Conservation (phyloP, 2,329 filamentous ascomycete species). For the Epicoccum nigrum region DNA sequence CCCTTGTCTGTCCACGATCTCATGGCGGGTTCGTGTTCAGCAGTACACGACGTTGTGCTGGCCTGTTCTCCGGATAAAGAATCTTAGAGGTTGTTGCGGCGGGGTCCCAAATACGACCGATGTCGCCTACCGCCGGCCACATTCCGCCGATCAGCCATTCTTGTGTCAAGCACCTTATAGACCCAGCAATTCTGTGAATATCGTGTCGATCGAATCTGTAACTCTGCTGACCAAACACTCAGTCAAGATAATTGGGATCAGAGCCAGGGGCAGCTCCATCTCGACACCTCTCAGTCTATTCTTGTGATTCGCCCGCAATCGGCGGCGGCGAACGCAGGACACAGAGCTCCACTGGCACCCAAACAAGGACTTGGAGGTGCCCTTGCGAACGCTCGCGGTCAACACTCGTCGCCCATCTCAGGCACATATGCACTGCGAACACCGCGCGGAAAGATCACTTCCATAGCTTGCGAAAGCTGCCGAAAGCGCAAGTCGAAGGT, state of each 20-base stretch:
- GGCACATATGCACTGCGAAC: conserved; percentile 46
- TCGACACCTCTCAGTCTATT: conserved; percentile 37
- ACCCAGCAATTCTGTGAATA: conserved; percentile 17
- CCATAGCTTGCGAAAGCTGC: conserved; percentile 49
- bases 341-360: conserved; percentile 47
- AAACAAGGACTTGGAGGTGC: conserved; percentile 44
- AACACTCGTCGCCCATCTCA: conserved; percentile 45
- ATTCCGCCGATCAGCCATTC: conserved; percentile 21
- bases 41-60: background rate
- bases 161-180: conserved; percentile 11
- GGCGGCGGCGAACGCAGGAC: conserved; percentile 30
- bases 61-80: conserved; percentile 2
- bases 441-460: conserved; percentile 48
- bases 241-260: conserved; percentile 44
- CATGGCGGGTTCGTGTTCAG: background rate
- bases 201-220: conserved; percentile 8
- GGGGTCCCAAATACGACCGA: conserved; percentile 25
- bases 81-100: conserved; percentile 16
- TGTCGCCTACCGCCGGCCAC: conserved; percentile 23
- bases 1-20: conserved; percentile 5
- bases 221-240: conserved; percentile 31
- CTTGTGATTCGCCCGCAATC: conserved; percentile 40
- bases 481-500: conserved; percentile 50
- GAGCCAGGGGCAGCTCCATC: conserved; percentile 35
- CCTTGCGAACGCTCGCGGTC: conserved; percentile 38